Percentiles rank a stretch among this genome's conserved stretches.
Conservation (phyloP, 1,284 basidiomycete genomes). For the Ceratobasidium sp. region DNA sequence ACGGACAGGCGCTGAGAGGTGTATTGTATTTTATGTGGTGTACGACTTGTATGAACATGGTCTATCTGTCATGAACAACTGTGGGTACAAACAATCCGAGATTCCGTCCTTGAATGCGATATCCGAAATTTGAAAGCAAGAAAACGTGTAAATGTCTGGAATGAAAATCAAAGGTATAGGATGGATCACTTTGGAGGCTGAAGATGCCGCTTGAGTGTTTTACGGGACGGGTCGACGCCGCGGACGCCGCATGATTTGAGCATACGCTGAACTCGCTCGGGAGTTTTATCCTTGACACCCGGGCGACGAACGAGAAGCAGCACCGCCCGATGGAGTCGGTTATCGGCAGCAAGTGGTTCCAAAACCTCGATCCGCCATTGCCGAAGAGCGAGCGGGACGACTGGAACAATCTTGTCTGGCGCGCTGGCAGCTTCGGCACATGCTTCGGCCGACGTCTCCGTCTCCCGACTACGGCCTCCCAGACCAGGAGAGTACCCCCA, state of each 20-base stretch:
- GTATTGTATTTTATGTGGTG: constrained; percentile 27
- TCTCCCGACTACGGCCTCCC: neutral
- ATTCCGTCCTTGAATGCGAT: neutral
- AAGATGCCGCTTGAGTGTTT: constrained; percentile 24
- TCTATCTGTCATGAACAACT: constrained; percentile 24
- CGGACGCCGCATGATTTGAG: constrained; percentile 37
- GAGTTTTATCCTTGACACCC: constrained; percentile 18
- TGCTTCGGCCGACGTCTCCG: constrained; percentile 42
- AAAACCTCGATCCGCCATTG: constrained; percentile 48
- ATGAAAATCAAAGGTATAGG: too few species aligned
- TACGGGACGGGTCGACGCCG: constrained; percentile 29
- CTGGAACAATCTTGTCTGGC: constrained; percentile 46
- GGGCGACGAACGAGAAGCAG: constrained; percentile 25
- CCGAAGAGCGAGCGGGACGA: constrained; percentile 47
- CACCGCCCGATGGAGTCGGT: constrained; percentile 2
- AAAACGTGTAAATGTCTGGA: too few species aligned
- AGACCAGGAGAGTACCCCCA: constrained; percentile 45
- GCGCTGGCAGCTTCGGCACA: constrained; percentile 48
- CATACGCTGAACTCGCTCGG: constrained; percentile 29
- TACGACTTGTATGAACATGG: too few species aligned
- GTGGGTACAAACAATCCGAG: constrained; percentile 14
- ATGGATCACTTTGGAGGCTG: constrained; percentile 33
- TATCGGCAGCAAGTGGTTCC: constrained; percentile 41
- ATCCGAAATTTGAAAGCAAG: constrained; percentile 22
- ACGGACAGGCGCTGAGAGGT: constrained; percentile 79